These are phyloP conservation scores for Daldinia sp. DNA, from an alignment of 2,329 filamentous ascomycete species.

Conservation along the genomic window DNA sequence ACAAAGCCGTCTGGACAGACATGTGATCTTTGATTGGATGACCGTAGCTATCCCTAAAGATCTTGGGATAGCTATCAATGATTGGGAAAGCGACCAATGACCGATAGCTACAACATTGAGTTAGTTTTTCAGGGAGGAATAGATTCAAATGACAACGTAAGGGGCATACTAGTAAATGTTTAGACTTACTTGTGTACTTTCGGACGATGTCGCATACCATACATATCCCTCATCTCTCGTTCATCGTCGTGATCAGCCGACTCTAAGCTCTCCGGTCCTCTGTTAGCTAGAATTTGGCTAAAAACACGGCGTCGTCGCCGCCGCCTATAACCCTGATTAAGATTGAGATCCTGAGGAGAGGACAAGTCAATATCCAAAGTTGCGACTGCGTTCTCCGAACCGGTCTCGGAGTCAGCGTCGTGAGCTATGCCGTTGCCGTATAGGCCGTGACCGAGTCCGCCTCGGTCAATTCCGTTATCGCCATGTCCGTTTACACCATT, in stretches of 20 bases:
- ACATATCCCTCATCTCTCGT: conserved; percentile 38
- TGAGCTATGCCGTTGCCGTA: conserved; percentile 51
- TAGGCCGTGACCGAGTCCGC: conserved; percentile 48
- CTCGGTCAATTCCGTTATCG: conserved; percentile 48
- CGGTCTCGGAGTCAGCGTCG: conserved; percentile 44
- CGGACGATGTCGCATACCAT: conserved; percentile 43
- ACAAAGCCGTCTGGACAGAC: conserved; percentile 70
- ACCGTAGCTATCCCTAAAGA: conserved; percentile 67
- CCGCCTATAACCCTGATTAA: conserved; percentile 43
- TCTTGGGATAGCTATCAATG: conserved; percentile 84
- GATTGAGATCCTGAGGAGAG: conserved; percentile 55
- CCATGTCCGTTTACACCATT: conserved; percentile 46
- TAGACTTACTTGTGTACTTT: conserved; percentile 51
- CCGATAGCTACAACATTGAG: conserved; percentile 58
- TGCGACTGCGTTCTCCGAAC: conserved; percentile 49
- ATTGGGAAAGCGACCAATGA: conserved; percentile 76
- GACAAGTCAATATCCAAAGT: conserved; percentile 58
- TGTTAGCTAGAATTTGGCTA: conserved; percentile 57
- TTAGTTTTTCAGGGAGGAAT: conserved; percentile 11
- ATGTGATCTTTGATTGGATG: conserved; percentile 56
- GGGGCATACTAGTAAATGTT: background rate
- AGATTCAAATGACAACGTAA: background rate
- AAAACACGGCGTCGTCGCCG: conserved; percentile 55
- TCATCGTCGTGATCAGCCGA: conserved; percentile 45
- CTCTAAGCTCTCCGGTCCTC: conserved; percentile 47